Base-by-base conservation (phyloP, 257 asterid species). In the Solanum etuberosum region DNA sequence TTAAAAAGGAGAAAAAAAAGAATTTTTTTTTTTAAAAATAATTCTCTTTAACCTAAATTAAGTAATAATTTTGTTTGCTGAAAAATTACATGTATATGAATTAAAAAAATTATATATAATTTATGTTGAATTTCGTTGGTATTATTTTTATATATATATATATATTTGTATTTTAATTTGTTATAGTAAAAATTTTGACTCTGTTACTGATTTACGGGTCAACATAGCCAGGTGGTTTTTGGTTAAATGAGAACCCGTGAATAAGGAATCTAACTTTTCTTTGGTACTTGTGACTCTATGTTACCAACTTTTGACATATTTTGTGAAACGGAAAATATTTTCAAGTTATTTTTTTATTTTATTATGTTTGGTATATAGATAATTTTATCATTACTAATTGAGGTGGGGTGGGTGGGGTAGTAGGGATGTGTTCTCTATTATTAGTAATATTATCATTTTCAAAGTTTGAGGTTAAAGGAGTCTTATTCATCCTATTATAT, bases 231-330 rank as follows among this genome's bases (percentile, higher is more conserved):
- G 63, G 23, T 27, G 84, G 5, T 12, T 43, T 4, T 78, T 43
- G 14, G 38, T 42, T 78, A 18, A n/a, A 77, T 25, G 37, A 14
- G 67, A 15, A 80, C 85, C 85, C 42, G 85, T 80, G 67, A 80
- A 80, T 46, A 12, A 80, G 84, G 38, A 7, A 80, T 46, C 18
- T 80, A 15, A 46, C 84, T 43, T 80, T 77, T 77, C 3, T 6
- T 40, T 13, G 37, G 42, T 8, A 10, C 35, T 46, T 77, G 63
- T 40, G 84, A 77, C 61, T 25, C 16, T 25, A n/a, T 77, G 16
- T 11, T 27, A 14, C 34, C 12, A 3, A n/a, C 54, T 77, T 46
- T 76, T 76, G 32, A 38, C 63, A n/a, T 18, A 54, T 54, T 1
- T 54, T 54, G 4, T 54, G 4, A 2, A 2, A 54, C 57, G 0